Evolutionary conservation across 2,329 filamentous ascomycete genomes (phyloP).

Genomic region (Venturiaceae sp.): DNA sequence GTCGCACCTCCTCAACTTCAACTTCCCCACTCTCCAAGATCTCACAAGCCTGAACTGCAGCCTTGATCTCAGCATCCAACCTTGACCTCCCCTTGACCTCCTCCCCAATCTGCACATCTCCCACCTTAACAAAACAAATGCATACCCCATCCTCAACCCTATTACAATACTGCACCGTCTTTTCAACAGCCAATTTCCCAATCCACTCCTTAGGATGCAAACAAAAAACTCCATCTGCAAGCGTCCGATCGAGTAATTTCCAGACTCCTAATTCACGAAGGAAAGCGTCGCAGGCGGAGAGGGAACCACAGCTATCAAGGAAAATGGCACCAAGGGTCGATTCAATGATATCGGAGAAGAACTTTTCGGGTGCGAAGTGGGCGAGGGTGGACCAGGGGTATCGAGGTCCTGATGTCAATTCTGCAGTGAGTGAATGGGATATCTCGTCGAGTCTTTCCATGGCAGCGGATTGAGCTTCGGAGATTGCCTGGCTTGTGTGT

Average conservation of each 20-base stretch:
- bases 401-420: slow-evolving; percentile 12
- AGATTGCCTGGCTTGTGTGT: slow-evolving; percentile 41
- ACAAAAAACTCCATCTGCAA: slow-evolving; percentile 45
- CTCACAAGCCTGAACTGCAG: neutral
- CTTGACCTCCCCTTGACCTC: neutral
- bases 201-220: slow-evolving; percentile 59
- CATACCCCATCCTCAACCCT: neutral
- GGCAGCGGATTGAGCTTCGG: slow-evolving; percentile 33
- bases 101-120: neutral
- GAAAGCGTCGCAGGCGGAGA: slow-evolving; percentile 50
- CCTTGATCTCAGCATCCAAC: neutral
- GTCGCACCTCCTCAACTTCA: neutral
- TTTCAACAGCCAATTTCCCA: slow-evolving; percentile 41
- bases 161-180: neutral
- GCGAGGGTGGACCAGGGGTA: slow-evolving; percentile 74
- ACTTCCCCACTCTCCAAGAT: neutral
- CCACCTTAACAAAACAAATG: neutral
- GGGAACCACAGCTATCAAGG: slow-evolving; percentile 59
- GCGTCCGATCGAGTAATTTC: slow-evolving; percentile 48
- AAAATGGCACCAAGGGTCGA: slow-evolving; percentile 72
- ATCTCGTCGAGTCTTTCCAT: slow-evolving; percentile 39
- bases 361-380: slow-evolving; percentile 59
- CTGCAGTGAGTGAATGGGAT: neutral
- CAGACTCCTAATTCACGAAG: slow-evolving; percentile 57
- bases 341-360: slow-evolving; percentile 78